phyloP scores from a whole-genome alignment of 179 eudicot species.

The Drosera spatulata region DNA sequence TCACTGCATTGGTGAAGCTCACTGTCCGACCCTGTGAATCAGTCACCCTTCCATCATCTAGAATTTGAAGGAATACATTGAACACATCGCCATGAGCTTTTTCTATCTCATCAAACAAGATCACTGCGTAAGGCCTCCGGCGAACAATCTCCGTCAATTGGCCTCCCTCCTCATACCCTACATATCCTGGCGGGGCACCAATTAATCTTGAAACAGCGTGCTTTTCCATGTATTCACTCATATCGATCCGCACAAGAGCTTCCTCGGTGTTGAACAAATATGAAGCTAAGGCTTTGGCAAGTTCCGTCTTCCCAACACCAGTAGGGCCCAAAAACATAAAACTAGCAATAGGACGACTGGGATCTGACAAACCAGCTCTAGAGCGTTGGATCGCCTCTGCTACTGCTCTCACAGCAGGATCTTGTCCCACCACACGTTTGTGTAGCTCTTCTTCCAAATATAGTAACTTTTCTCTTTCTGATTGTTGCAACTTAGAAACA shows the following conservation, averaged over 20 bases:
- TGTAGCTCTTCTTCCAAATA: constrained; percentile 75
- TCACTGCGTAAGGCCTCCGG: constrained; percentile 87
- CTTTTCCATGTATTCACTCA: constrained; percentile 99
- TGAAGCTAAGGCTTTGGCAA: constrained; percentile 78
- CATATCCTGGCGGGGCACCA: constrained; percentile 97
- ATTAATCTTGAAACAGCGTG: constrained; percentile 87
- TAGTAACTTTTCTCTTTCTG: constrained; percentile 87
- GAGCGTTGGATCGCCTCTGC: constrained; percentile 93
- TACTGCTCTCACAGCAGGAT: constrained; percentile 88
- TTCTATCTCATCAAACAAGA: constrained; percentile 91
- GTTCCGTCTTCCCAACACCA: constrained; percentile 97
- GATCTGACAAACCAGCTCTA: constrained; percentile 92
- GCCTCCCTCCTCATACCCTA: constrained; percentile 96
- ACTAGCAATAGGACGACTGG: constrained; percentile 90
- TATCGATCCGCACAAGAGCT: constrained; percentile 88
- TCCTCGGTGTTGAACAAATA: constrained; percentile 86
- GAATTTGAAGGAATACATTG: constrained; percentile 72
- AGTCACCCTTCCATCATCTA: constrained; percentile 94
- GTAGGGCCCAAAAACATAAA: constrained; percentile 99
- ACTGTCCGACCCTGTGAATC: constrained; percentile 91
- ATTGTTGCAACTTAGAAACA: constrained; percentile 79
- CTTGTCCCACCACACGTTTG: constrained; percentile 86
- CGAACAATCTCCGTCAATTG: constrained; percentile 87
- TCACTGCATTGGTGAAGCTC: constrained; percentile 76
- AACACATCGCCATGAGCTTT: constrained; percentile 95